Evolutionary conservation across 2,329 filamentous ascomycete species (phyloP), one percentile per base, ranked within the genome.

Genomic region (Pezicula carpinea): DNA sequence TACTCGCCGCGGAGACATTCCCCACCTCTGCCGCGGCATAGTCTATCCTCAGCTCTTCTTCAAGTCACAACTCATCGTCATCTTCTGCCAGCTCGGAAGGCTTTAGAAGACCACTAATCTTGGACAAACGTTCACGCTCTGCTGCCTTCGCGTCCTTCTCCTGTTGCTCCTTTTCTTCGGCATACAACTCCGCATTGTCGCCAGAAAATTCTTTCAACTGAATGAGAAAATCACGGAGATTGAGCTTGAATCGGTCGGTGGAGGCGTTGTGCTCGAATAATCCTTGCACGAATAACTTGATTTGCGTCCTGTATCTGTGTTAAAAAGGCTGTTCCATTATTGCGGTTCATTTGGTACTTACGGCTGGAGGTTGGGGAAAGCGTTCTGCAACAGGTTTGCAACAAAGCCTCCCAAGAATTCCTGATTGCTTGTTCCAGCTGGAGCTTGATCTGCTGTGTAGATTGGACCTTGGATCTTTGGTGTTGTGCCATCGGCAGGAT

Each of bases 201-300:
- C 89, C 93, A 1, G 89, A 84, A 53, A 97, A 99, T 69, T 99
- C 95, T 71, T 96, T 96, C 58, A 99, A 76, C 18, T 91, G 95
- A 60, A 99, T 95, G 57, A 99, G 73, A 80, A 99, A 99, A 70
- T 99, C 93, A 56, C 93, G 89, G 44, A 99, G 75, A 61, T 95
- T 90, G 46, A 96, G 82, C 66, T 96, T 95, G 83, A 99, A 99
- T 66, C 90, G 90, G 64, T 89, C 87, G 55, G 95, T 83, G 62
- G 95, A 87, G 47, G 86, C 87, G 66, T 96, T 97, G 57, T 88
- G 79, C 6, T 84, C 80, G 68, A 99, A 96, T 10, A 99, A 73
- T 10, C 89, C 89, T 59, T 95, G 83, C 43, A 97, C 91, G 67
- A 99, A 99, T 46, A 80, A 79, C 55, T 85, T 81, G 59, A 97